Evolutionary conservation across 2,329 filamentous ascomycete species (phyloP).

Genomic region (Nakataea oryzae): DNA sequence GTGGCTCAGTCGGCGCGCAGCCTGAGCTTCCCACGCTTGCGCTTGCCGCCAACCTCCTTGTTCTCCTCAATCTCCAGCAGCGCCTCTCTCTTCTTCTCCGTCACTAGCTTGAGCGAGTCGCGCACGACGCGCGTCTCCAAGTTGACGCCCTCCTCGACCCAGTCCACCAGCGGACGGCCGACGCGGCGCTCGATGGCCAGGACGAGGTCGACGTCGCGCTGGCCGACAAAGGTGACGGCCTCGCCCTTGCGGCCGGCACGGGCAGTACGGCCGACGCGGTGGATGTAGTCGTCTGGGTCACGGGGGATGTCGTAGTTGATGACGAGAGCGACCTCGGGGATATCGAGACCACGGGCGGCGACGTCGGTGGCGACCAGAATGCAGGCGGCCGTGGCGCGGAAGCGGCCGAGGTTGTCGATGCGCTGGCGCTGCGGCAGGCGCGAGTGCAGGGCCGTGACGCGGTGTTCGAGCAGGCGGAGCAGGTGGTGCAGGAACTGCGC

Average conservation of each 20-base stretch:
- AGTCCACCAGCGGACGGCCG: conserved; percentile 69
- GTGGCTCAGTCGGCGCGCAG: conserved; percentile 20
- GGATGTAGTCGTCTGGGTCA: conserved; percentile 96
- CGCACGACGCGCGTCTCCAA: conserved; percentile 82
- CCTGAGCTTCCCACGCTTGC: conserved; percentile 52
- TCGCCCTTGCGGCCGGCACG: conserved; percentile 79
- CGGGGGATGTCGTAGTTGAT: conserved; percentile 93
- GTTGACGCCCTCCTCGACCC: conserved; percentile 85
- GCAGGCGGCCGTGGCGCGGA: conserved; percentile 79
- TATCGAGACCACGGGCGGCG: conserved; percentile 87
- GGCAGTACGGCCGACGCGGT: conserved; percentile 89
- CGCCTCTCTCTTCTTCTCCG: conserved; percentile 93
- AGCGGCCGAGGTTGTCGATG: conserved; percentile 78
- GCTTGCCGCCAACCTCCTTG: conserved; percentile 82
- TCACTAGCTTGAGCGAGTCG: conserved; percentile 78
- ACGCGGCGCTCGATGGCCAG: conserved; percentile 81
- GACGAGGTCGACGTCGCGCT: conserved; percentile 86
- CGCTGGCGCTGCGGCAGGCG: conserved; percentile 76
- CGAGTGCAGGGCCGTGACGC: conserved; percentile 86
- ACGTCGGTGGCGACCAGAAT: conserved; percentile 94
- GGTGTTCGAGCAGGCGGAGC: conserved; percentile 74
- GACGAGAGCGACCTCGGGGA: conserved; percentile 81
- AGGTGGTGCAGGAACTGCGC: conserved; percentile 85
- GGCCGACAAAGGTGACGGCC: conserved; percentile 79
- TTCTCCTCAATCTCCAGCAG: conserved; percentile 85